Conservation (phyloP, 176 grass and related monocot species). For the Aegilops bicornis region DNA sequence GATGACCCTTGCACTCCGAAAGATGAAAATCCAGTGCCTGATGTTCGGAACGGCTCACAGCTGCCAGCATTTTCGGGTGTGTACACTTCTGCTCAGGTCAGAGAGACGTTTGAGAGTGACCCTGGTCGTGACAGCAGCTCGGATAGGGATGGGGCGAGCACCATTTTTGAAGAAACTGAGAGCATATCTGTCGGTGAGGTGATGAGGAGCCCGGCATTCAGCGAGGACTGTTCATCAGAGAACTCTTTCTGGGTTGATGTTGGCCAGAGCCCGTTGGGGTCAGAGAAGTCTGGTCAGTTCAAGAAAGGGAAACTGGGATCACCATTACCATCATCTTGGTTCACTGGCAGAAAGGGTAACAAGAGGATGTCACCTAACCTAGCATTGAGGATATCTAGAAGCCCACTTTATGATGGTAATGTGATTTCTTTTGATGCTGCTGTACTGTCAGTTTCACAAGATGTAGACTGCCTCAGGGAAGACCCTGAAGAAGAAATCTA, state of each 20-base stretch:
- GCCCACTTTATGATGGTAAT: slow-evolving; percentile 77
- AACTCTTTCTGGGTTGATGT: slow-evolving; percentile 89
- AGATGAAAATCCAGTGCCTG: slow-evolving; percentile 47
- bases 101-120: slow-evolving; percentile 85
- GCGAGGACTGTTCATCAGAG: slow-evolving; percentile 80
- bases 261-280: slow-evolving; percentile 81
- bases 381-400: slow-evolving; percentile 61
- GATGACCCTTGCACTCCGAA: slow-evolving; percentile 52
- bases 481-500: slow-evolving; percentile 51
- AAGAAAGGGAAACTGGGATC: slow-evolving; percentile 88
- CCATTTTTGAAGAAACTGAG: slow-evolving; percentile 94
- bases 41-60: slow-evolving; percentile 52
- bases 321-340: slow-evolving; percentile 89
- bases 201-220: slow-evolving; percentile 86
- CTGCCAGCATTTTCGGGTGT: slow-evolving; percentile 95
- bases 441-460: slow-evolving; percentile 88
- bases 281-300: slow-evolving; percentile 68
- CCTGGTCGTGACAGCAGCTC: slow-evolving; percentile 83
- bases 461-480: slow-evolving; percentile 67
- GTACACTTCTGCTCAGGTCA: slow-evolving; percentile 93
- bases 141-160: slow-evolving; percentile 88
- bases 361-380: slow-evolving; percentile 78
- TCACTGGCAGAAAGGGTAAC: slow-evolving; percentile 69
- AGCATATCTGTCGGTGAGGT: slow-evolving; percentile 90
- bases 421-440: slow-evolving; percentile 96